Percentiles rank a stretch among this genome's conserved stretches.
Conservation (phyloP, 1,284 basidiomycete species). For the Xerocomus amazonicus region DNA sequence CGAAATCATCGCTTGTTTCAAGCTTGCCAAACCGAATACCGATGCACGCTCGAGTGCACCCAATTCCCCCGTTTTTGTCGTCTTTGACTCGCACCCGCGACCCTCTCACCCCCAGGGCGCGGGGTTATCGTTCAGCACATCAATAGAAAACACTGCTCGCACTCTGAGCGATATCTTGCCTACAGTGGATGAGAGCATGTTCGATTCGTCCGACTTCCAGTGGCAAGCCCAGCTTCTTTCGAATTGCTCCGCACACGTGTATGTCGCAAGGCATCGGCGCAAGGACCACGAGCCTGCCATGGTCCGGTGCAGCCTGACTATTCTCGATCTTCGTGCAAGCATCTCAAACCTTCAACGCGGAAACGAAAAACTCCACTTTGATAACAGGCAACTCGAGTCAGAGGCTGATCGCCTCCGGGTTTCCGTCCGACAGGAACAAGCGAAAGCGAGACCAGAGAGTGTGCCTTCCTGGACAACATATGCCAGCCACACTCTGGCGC, state of each 20-base stretch:
- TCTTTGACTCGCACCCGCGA: constrained; percentile 67
- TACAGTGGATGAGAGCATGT: constrained; percentile 39
- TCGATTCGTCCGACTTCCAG: constrained; percentile 46
- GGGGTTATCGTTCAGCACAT: constrained; percentile 48
- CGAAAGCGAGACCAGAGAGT: constrained; percentile 1
- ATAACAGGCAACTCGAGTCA: constrained; percentile 34
- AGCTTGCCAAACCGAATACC: constrained; percentile 34
- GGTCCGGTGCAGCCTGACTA: constrained; percentile 46
- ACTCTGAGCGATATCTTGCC: constrained; percentile 49
- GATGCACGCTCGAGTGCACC: neutral
- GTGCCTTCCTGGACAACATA: neutral
- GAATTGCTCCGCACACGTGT: constrained; percentile 56
- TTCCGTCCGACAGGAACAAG: constrained; percentile 19
- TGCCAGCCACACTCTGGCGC: neutral
- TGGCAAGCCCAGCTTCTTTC: constrained; percentile 65
- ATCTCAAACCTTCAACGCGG: constrained; percentile 36
- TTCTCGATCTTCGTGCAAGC: constrained; percentile 42
- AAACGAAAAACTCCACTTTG: constrained; percentile 31
- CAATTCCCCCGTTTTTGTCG: constrained; percentile 40
- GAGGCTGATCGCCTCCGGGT: constrained; percentile 31
- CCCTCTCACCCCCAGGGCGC: constrained; percentile 54
- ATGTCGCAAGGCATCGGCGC: constrained; percentile 32
- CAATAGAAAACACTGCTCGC: constrained; percentile 38
- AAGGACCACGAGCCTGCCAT: constrained; percentile 33
- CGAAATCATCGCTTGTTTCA: constrained; percentile 58